Conservation (phyloP, 805 yeast species). For the Komagataella mondaviorum region DNA sequence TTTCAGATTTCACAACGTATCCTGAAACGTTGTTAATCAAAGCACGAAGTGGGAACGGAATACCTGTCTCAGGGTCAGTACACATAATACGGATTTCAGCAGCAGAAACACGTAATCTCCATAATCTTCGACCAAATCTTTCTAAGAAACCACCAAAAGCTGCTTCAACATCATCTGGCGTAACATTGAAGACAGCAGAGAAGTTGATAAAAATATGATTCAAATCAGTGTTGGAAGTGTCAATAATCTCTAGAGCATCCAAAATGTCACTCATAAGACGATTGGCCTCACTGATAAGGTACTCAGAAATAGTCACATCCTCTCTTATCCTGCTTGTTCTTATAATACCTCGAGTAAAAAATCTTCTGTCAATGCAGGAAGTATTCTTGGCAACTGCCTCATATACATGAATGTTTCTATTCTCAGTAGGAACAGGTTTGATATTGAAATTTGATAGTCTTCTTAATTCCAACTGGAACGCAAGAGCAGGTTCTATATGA, state of each 20-base stretch:
- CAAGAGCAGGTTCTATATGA: constrained; percentile 96
- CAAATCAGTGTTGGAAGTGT: constrained; percentile 88
- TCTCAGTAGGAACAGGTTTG: constrained; percentile 90
- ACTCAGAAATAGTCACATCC: constrained; percentile 86
- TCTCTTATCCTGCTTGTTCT: constrained; percentile 92
- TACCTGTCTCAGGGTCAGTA: constrained; percentile 76
- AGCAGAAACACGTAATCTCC: constrained; percentile 93
- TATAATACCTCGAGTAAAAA: constrained; percentile 93
- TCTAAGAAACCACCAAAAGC: constrained; percentile 97
- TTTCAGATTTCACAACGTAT: constrained; percentile 89
- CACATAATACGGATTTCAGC: constrained; percentile 97
- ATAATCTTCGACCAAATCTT: constrained; percentile 90
- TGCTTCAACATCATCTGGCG: constrained; percentile 92
- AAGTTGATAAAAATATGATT: constrained; percentile 96
- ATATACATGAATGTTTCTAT: constrained; percentile 94
- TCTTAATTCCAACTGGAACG: constrained; percentile 91
- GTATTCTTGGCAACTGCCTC: constrained; percentile 94
- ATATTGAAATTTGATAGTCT: constrained; percentile 91
- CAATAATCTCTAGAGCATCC: constrained; percentile 89
- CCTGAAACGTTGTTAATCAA: constrained; percentile 94
- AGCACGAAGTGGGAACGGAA: constrained; percentile 92
- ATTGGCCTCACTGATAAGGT: constrained; percentile 91
- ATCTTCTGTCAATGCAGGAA: constrained; percentile 69
- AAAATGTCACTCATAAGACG: constrained; percentile 91
- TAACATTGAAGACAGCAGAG: constrained; percentile 87